Evolutionary conservation across 768 basidiomycete genomes (phyloP), one percentile per base, ranked within the genome.

Genomic region (Leccinum broughii): DNA sequence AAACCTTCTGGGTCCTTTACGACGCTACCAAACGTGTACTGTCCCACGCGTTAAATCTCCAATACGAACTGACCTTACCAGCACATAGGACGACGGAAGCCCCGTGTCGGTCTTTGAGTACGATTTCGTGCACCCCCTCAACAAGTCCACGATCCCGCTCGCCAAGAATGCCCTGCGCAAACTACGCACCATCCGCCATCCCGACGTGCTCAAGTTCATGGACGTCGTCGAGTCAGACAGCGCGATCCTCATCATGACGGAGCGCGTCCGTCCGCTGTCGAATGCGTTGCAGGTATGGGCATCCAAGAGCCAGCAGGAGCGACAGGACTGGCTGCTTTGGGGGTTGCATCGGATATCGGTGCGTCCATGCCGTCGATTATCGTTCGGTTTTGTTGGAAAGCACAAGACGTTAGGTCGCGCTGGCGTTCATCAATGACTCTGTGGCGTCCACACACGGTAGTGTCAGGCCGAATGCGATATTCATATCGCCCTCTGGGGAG

Each of bases 161-260:
- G 96, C 95, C 3, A 87, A 86, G 70, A 99, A 98, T 75, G 86
- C 94, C 1, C 77, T 98, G 51, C 87, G 90, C 58, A 98, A 96
- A 72, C 79, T 98, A 14, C 85, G 95, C 48, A 90, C 92, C 3
- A 92, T 89, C 9, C 86, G 97, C 37, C 97, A 99, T 80, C 97
- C 97, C 0, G 95, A 98, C 74, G 85, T 98, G 2, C 85, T 99
- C 66, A 95, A 92, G 71, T 98, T 95, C 76, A 85, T 99, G 78
- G 97, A 98, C 63, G 92, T 85, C 2, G 85, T 93, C 17, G 95
- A 98, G 72, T 89, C 93, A 2, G 97, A 98, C 55, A 83, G 85
- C 13, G 83, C 83, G 1, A 83, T 98, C 48, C 89, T 92, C 72
- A 91, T 99, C 67, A 91, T 98, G 81, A 99, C 97, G 1, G 97